These are phyloP conservation scores for Nymphaea thermarum DNA, from an alignment of 164 flowering plant genomes.

Conservation along the genomic window DNA sequence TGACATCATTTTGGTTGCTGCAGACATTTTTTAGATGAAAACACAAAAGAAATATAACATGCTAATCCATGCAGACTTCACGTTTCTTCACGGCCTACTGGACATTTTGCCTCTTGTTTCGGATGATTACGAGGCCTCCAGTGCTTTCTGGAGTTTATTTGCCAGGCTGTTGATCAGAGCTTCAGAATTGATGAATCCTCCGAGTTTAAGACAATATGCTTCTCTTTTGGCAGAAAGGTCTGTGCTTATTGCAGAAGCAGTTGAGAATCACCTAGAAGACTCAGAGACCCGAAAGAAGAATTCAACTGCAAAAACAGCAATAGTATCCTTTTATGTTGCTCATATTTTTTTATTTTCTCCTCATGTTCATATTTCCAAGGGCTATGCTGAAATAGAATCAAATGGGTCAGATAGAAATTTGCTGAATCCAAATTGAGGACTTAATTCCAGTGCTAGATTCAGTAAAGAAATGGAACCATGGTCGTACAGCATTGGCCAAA, in stretches of 20 bases:
- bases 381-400: too few relatives aligned
- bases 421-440: too few relatives aligned
- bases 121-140: slow-evolving; percentile 63
- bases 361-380: too few relatives aligned
- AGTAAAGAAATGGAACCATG: too few relatives aligned
- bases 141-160: slow-evolving; percentile 76
- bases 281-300: slow-evolving; percentile 14
- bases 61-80: slow-evolving; percentile 36
- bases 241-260: slow-evolving; percentile 60
- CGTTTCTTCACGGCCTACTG: slow-evolving; percentile 59
- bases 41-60: slow-evolving; percentile 8
- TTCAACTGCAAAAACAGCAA: slow-evolving; percentile 20
- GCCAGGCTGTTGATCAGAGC: slow-evolving; percentile 40
- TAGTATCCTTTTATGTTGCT: slow-evolving; percentile 49
- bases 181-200: slow-evolving; percentile 32
- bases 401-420: too few relatives aligned
- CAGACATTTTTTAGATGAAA: slow-evolving; percentile 1
- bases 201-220: slow-evolving; percentile 30
- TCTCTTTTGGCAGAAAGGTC: slow-evolving; percentile 36
- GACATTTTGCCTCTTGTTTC: slow-evolving; percentile 60
- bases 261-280: slow-evolving; percentile 36
- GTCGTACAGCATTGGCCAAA: too few relatives aligned
- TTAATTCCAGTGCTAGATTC: too few relatives aligned
- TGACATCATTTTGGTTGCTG: slow-evolving; percentile 12
- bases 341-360: too few relatives aligned